These are phyloP conservation scores for Wallacemonas rigidus DNA, from an alignment of 208 protist genomes.

Conservation along the genomic window DNA sequence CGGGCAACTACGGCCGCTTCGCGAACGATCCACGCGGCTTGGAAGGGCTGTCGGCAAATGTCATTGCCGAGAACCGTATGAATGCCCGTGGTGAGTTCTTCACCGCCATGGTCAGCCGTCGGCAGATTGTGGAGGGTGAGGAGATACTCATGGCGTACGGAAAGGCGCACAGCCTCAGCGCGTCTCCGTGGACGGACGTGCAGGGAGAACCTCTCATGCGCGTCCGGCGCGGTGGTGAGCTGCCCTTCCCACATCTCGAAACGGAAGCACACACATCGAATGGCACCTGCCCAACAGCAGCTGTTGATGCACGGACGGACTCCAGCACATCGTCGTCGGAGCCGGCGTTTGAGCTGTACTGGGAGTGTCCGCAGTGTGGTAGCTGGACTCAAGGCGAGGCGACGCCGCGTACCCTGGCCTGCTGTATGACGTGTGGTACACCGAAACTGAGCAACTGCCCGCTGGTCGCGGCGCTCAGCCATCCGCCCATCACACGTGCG, in stretches of 20 bases:
- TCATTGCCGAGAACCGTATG: conserved; percentile 81
- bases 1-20: conserved; percentile 87
- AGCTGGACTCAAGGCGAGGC: conserved; percentile 53
- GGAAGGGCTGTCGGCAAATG: conserved; percentile 63
- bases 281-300: no score
- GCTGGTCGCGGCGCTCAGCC: conserved; percentile 40
- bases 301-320: no score
- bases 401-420: conserved; percentile 26
- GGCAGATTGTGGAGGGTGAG: conserved; percentile 76
- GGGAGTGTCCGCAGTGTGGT: conserved; percentile 88
- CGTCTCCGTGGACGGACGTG: conserved; percentile 68
- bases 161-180: conserved; percentile 72
- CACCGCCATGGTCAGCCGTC: conserved; percentile 77
- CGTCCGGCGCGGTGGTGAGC: conserved; percentile 48
- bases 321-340: background rate
- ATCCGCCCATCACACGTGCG: conserved; percentile 20
- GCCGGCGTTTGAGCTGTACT: conserved; percentile 52
- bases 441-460: conserved; percentile 55
- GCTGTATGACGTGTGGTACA: conserved; percentile 48
- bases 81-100: conserved; percentile 80
- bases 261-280: conserved; percentile 1
- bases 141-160: conserved; percentile 92
- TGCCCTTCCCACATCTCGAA: conserved; percentile 60
- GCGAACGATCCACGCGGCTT: conserved; percentile 88
- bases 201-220: conserved; percentile 65